Evolutionary conservation across 1,284 basidiomycete species (phyloP).

Genomic region (Apiotrichum laibachii): DNA sequence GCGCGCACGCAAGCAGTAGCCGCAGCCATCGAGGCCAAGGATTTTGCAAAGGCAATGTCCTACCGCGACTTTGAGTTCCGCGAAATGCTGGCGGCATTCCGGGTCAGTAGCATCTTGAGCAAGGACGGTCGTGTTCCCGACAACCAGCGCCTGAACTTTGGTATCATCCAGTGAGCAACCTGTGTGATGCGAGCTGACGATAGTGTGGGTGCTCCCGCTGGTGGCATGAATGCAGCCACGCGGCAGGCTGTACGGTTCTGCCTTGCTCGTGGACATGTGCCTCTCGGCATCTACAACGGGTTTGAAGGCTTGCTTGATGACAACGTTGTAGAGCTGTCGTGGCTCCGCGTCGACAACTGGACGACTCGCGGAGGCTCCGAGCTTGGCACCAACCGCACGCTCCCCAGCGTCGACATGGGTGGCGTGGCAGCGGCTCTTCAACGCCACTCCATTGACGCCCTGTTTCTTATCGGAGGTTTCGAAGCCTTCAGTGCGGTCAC

Average conservation of each 20-base stretch:
- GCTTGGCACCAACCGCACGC: constrained; percentile 88
- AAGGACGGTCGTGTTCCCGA: constrained; percentile 62
- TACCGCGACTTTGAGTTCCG: constrained; percentile 88
- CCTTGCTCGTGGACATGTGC: constrained; percentile 83
- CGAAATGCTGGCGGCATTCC: constrained; percentile 82
- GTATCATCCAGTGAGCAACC: constrained; percentile 67
- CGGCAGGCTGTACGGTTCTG: constrained; percentile 92
- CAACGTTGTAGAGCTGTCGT: constrained; percentile 79
- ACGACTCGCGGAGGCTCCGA: constrained; percentile 94
- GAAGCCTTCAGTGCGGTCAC: constrained; percentile 83
- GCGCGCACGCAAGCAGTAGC: constrained; percentile 82
- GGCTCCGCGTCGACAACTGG: constrained; percentile 97
- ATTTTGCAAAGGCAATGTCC: constrained; percentile 84
- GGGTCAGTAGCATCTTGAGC: constrained; percentile 65
- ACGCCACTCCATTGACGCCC: constrained; percentile 72
- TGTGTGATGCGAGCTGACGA: too few species aligned
- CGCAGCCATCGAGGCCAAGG: constrained; percentile 73
- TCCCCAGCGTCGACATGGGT: constrained; percentile 82
- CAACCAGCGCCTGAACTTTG: constrained; percentile 74
- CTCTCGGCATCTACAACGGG: constrained; percentile 89
- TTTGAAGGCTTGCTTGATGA: constrained; percentile 92
- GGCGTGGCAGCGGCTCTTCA: constrained; percentile 86
- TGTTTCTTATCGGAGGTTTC: constrained; percentile 93
- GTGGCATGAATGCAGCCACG: constrained; percentile 98
- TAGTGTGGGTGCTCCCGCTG: constrained; percentile 85